Evolutionary conservation across 1,284 basidiomycete genomes (phyloP).

Genomic region (Ustilago esculenta): DNA sequence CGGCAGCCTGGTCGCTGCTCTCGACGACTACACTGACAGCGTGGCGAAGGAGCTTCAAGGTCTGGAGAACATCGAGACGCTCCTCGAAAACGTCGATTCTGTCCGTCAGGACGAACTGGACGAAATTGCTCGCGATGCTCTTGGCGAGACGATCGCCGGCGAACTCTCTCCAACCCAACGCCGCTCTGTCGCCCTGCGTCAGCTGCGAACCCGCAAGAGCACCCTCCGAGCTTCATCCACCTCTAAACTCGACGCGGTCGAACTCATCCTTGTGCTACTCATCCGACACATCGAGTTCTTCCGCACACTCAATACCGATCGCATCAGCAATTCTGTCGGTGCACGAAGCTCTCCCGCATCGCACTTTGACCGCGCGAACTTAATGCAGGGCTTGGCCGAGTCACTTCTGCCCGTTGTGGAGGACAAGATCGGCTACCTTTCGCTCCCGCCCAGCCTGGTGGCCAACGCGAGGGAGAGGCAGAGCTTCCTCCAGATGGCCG

Average conservation of each 20-base stretch:
- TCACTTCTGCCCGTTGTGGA: constrained; percentile 49
- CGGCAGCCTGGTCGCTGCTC: constrained; percentile 77
- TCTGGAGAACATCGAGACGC: constrained; percentile 76
- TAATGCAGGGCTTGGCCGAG: constrained; percentile 41
- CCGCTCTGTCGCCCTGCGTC: constrained; percentile 72
- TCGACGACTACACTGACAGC: constrained; percentile 73
- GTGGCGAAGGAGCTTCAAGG: constrained; percentile 75
- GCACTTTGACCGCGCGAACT: constrained; percentile 19
- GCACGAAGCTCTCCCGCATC: constrained; percentile 5
- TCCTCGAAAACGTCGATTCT: constrained; percentile 77
- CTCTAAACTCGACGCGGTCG: constrained; percentile 76
- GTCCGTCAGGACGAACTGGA: constrained; percentile 78
- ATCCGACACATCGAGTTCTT: constrained; percentile 81
- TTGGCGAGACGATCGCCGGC: constrained; percentile 27
- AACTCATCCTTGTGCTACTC: constrained; percentile 83
- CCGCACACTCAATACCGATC: constrained; percentile 59
- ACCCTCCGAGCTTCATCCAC: constrained; percentile 70
- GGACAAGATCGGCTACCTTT: constrained; percentile 52
- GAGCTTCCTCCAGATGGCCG: constrained; percentile 58
- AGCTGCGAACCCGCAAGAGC: constrained; percentile 72
- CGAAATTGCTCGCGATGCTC: constrained; percentile 68
- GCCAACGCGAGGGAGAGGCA: constrained; percentile 46
- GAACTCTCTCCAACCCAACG: constrained; percentile 35
- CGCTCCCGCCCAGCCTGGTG: constrained; percentile 37
- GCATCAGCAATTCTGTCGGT: background rate